These are phyloP conservation scores for Solanum sejunctum DNA, from an alignment of 257 asterid species.

Conservation along the genomic window DNA sequence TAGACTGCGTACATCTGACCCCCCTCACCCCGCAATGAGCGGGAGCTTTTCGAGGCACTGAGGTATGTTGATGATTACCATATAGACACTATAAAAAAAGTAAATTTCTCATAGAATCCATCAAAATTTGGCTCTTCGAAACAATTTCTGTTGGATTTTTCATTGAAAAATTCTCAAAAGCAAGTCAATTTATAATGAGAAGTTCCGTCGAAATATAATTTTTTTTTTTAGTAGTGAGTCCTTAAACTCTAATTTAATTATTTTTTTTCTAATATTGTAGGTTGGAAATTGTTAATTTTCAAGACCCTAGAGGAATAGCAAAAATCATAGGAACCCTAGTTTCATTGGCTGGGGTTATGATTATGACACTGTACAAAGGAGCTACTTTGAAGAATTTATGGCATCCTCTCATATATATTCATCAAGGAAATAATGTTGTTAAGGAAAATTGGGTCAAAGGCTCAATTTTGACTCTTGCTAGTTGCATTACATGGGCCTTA, in stretches of 20 bases:
- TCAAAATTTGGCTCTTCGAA: background rate
- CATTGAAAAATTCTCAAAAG: background rate
- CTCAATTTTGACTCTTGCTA: slow-evolving; percentile 42
- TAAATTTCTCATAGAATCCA: too few relatives aligned
- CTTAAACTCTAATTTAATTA: background rate
- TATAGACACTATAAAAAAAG: background rate
- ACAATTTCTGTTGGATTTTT: background rate
- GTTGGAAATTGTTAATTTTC: slow-evolving; percentile 44
- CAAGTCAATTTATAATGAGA: background rate
- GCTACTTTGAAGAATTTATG: slow-evolving; percentile 28
- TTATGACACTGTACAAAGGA: slow-evolving; percentile 69
- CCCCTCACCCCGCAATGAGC: too few relatives aligned
- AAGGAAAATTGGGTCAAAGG: slow-evolving; percentile 60
- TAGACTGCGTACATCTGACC: too few relatives aligned
- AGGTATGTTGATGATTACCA: too few relatives aligned
- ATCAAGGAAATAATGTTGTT: slow-evolving; percentile 17
- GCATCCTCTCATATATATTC: slow-evolving; percentile 28
- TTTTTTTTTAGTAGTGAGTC: background rate
- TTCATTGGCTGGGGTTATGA: slow-evolving; percentile 63
- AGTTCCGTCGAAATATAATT: background rate
- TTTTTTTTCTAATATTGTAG: slow-evolving; percentile 9
- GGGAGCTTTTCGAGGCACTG: too few relatives aligned
- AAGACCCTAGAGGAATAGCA: slow-evolving; percentile 48
- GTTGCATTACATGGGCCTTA: slow-evolving; percentile 67
- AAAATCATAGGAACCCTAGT: slow-evolving; percentile 45